Base-by-base conservation (phyloP, 331 rosid species). In the Arachis monticola region DNA sequence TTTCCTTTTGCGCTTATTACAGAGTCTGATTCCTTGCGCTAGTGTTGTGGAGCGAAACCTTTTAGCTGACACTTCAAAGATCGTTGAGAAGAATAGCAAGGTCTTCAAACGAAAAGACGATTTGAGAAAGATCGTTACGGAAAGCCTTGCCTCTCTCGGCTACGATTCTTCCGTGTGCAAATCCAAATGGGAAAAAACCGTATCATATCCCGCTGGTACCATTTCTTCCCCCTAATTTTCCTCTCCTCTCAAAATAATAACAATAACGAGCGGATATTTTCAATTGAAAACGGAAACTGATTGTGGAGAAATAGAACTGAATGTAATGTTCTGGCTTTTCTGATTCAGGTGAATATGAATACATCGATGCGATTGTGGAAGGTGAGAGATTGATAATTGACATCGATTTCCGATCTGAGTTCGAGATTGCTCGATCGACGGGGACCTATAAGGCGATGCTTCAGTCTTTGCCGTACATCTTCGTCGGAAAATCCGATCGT, bases 321-420 rank as follows among this genome's bases (percentile, higher is more conserved):
- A 44, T 60, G 47, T 77, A 51, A 38, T 60, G 53, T 77, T 72
- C 3, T 69, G 65, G 52, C 57, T 74, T 60, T 35, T 35, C 40
- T 52, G 64, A 22, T 66, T 82, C 85, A 92, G 99, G 99, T 64
- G 97, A 90, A 75, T 90, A 94, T 64, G 99, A 94, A 83, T 94
- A 85, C 80, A 85, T 92, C 32, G 99, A 94, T 82, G 97, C 90
- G 78, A 52, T 90, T 3, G 81, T 83, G 57, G 87, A 90, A 45
- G 91, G 87, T n/a, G 96, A 87, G 75, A 88, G 97, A 52, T 50
- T 94, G 80, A 66, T 94, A 53, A 48, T 94, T 1, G 99, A 94
- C 74, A 79, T 94, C 5, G 99, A 94, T 88, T 92, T 94, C 74
- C 85, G 88, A 79, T 94, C 99, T 2, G 99, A 94, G 86, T 94